These are phyloP conservation scores for Trametes cinnabarina DNA, from an alignment of 768 basidiomycete species.

Conservation along the genomic window DNA sequence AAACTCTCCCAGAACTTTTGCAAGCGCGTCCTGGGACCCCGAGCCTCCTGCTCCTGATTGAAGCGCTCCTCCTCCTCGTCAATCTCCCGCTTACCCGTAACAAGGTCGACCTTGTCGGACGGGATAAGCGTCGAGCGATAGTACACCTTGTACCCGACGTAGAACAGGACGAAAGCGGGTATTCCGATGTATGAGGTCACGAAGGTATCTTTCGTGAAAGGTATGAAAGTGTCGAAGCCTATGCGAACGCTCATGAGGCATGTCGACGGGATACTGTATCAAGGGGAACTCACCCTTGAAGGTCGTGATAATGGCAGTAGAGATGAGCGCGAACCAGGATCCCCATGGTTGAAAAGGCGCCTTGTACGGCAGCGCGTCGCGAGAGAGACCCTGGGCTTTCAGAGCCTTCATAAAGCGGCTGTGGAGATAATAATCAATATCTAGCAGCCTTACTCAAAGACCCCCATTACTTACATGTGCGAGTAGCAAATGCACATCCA, in stretches of 20 bases:
- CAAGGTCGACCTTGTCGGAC: conserved; percentile 54
- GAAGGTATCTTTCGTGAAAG: conserved; percentile 54
- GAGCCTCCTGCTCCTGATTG: conserved; percentile 40
- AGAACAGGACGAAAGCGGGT: conserved; percentile 35
- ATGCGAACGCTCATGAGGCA: conserved; percentile 21
- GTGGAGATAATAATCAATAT: not conserved
- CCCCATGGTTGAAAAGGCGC: conserved; percentile 66
- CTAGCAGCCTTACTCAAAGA: not conserved
- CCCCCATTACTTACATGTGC: conserved; percentile 48
- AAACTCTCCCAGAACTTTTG: conserved; percentile 28
- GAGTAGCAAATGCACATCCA: conserved; percentile 51
- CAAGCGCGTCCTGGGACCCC: conserved; percentile 26
- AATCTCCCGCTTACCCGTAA: conserved; percentile 56
- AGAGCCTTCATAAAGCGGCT: conserved; percentile 52
- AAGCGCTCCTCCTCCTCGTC: conserved; percentile 61
- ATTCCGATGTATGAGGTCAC: conserved; percentile 51
- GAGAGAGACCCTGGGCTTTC: conserved; percentile 40
- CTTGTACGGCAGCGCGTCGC: conserved; percentile 47
- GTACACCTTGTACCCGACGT: conserved; percentile 36
- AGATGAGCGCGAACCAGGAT: conserved; percentile 55
- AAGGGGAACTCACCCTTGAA: conserved; percentile 46
- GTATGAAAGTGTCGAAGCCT: conserved; percentile 42
- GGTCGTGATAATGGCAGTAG: conserved; percentile 50
- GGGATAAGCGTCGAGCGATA: conserved; percentile 38
- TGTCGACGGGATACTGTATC: conserved; percentile 25